phyloP scores from a whole-genome alignment of 768 basidiomycete genomes.

The Pleurotus salmoneostramineus region DNA sequence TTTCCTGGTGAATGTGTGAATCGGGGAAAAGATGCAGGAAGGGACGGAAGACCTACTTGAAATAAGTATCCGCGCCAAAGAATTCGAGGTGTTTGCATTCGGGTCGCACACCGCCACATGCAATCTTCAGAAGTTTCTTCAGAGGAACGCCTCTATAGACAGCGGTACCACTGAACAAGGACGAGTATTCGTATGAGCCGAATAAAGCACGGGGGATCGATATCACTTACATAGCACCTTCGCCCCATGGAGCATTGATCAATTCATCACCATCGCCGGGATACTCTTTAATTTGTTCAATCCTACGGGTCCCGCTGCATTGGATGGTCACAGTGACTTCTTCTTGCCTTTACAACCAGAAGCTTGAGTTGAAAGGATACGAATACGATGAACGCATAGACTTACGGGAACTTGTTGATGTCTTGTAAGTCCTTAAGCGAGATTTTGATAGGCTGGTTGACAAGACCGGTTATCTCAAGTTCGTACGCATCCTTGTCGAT shows the following conservation, averaged over 20 bases:
- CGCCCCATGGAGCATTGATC: slow-evolving; percentile 44
- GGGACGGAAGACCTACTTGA: slow-evolving; percentile 32
- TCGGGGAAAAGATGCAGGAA: background rate
- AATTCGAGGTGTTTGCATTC: slow-evolving; percentile 51
- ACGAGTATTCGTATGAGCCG: background rate
- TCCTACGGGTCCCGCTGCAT: slow-evolving; percentile 49
- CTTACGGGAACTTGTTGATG: slow-evolving; percentile 39
- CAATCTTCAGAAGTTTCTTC: slow-evolving; percentile 49
- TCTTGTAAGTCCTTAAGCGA: slow-evolving; percentile 47
- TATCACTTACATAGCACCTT: slow-evolving; percentile 37
- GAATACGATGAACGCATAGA: background rate
- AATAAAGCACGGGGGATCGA: background rate
- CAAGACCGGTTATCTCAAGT: slow-evolving; percentile 50
- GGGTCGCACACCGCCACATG: slow-evolving; percentile 45
- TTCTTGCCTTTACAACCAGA: slow-evolving; percentile 26
- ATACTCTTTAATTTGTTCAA: slow-evolving; percentile 48
- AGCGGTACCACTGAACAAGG: slow-evolving; percentile 38
- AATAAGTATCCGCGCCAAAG: slow-evolving; percentile 55
- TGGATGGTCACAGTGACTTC: slow-evolving; percentile 52
- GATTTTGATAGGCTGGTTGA: slow-evolving; percentile 39
- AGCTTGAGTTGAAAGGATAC: background rate
- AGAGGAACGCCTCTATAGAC: slow-evolving; percentile 49
- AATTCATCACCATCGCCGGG: slow-evolving; percentile 54
- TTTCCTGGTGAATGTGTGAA: slow-evolving; percentile 18
- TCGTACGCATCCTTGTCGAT: slow-evolving; percentile 42